Base-by-base conservation (phyloP, 768 basidiomycete species). In the Amanita thiersii region DNA sequence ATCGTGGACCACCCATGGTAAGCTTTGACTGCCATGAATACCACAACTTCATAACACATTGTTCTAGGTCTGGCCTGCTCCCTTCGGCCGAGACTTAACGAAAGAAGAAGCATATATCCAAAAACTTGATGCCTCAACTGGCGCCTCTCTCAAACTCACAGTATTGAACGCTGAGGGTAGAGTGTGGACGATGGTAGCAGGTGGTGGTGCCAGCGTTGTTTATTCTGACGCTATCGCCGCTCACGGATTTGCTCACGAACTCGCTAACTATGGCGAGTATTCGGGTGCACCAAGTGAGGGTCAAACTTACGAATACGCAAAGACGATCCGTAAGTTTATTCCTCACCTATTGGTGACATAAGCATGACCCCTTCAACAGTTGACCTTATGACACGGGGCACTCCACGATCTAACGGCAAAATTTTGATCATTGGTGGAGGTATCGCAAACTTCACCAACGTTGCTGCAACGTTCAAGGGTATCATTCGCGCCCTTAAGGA, bases 111-210 rank as follows among this genome's bases (percentile, higher is more conserved):
- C 94, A 3, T 99, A 96, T 69, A 97, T 99, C 62, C 91, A 96
- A 69, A 96, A 96, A 63, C 79, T 99, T 50, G 96, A 98, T 50
- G 90, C 75, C 15, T 92, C 89, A 15, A 99, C 96, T 31, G 94
- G 96, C 69, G 92, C 96, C 53, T 96, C 92, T 6, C 82, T 99
- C 59, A 99, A 99, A 62, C 77, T 99, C 33, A 99, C 96, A 30
- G 94, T 99, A 39, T 71, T 99, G 54, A 97, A 98, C 63, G 64
- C 86, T 40, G 84, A 88, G 58, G 96, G 94, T 46, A 86, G 93
- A 47, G 80, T 99, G 50, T 99, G 96, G 96, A 98, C 96, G 52
- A 98, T 98, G 94, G 96, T 99, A 43, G 94, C 96, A 41, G 96
- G 94, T 68, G 96, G 96, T 57, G 90, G 90, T 70, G 73, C 73